Evolutionary conservation across 2,329 filamentous ascomycete genomes (phyloP).

Genomic region (Fusarium odoratissimum): DNA sequence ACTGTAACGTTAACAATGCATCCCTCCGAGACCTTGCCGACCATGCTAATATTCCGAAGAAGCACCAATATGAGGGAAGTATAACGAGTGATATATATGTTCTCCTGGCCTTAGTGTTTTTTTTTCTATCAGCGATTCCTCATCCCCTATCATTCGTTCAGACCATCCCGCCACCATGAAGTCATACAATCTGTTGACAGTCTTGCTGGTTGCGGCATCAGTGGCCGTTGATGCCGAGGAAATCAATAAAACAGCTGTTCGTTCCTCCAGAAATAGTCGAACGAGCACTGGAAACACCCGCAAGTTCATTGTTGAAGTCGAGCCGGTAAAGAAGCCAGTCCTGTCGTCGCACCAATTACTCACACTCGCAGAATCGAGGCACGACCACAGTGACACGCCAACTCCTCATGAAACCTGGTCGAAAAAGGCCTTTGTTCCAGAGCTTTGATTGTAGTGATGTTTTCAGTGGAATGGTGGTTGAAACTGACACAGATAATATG

Average conservation of each 20-base stretch:
- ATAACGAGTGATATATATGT: not conserved
- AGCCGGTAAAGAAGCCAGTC: slow-evolving; percentile 33
- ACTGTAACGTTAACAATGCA: slow-evolving; percentile 31
- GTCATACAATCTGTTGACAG: slow-evolving; percentile 22
- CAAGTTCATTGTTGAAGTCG: slow-evolving; percentile 45
- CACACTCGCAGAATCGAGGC: slow-evolving; percentile 29
- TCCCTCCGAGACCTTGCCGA: slow-evolving; percentile 32
- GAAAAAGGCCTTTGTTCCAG: slow-evolving; percentile 39
- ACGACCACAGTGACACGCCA: slow-evolving; percentile 37
- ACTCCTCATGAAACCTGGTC: slow-evolving; percentile 31
- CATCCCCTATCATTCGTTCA: not conserved
- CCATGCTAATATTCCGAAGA: slow-evolving; percentile 40
- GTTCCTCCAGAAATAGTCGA: not conserved
- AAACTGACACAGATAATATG: slow-evolving; percentile 47
- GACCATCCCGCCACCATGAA: slow-evolving; percentile 28
- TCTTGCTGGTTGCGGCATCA: slow-evolving; percentile 18
- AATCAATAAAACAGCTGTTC: not conserved
- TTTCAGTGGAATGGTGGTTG: slow-evolving; percentile 51
- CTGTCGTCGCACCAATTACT: slow-evolving; percentile 12
- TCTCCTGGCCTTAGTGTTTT: not conserved
- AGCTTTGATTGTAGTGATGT: slow-evolving; percentile 51
- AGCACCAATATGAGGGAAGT: slow-evolving; percentile 12
- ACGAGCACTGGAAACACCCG: slow-evolving; percentile 18
- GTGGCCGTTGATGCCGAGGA: slow-evolving; percentile 16
- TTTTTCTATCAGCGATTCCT: not conserved